These are phyloP conservation scores for Neurospora sublineolata DNA, from an alignment of 495 filamentous ascomycete genomes.

Conservation along the genomic window DNA sequence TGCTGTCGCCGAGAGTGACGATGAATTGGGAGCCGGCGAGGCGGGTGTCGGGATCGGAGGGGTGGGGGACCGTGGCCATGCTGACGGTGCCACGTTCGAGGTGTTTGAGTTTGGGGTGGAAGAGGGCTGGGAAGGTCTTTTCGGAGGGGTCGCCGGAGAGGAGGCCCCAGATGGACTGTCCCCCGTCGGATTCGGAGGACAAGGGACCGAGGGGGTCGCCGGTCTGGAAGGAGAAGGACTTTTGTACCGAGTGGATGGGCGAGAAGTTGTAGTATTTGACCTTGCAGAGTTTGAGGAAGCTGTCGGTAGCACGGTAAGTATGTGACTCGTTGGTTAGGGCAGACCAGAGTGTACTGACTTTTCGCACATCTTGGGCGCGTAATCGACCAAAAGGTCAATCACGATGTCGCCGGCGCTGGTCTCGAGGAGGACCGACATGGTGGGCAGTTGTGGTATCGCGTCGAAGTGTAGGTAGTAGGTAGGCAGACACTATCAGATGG, in stretches of 20 bases:
- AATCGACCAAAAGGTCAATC: conserved; percentile 78
- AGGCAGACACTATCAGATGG: not conserved
- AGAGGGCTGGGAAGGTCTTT: conserved; percentile 70
- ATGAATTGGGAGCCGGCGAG: conserved; percentile 83
- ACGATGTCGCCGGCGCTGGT: conserved; percentile 88
- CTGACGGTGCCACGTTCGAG: conserved; percentile 79
- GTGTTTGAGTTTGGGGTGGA: conserved; percentile 78
- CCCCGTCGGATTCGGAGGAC: conserved; percentile 74
- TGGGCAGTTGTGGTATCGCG: conserved; percentile 2
- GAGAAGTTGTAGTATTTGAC: conserved; percentile 97
- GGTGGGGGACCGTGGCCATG: conserved; percentile 76
- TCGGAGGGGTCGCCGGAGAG: conserved; percentile 54
- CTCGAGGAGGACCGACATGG: conserved; percentile 70
- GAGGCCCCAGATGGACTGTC: conserved; percentile 81
- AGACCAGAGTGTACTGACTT: conserved; percentile 49
- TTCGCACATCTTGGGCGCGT: conserved; percentile 79
- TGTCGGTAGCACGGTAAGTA: conserved; percentile 45
- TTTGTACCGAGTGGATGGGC: conserved; percentile 77
- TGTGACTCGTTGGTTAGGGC: not conserved
- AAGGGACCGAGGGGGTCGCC: conserved; percentile 84
- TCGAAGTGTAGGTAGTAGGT: not conserved
- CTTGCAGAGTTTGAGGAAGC: conserved; percentile 96
- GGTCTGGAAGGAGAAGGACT: conserved; percentile 88
- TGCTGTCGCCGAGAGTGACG: conserved; percentile 73
- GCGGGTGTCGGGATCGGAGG: conserved; percentile 66